Base-by-base conservation (phyloP, 2,329 filamentous ascomycete species). In the Phoma sp. region DNA sequence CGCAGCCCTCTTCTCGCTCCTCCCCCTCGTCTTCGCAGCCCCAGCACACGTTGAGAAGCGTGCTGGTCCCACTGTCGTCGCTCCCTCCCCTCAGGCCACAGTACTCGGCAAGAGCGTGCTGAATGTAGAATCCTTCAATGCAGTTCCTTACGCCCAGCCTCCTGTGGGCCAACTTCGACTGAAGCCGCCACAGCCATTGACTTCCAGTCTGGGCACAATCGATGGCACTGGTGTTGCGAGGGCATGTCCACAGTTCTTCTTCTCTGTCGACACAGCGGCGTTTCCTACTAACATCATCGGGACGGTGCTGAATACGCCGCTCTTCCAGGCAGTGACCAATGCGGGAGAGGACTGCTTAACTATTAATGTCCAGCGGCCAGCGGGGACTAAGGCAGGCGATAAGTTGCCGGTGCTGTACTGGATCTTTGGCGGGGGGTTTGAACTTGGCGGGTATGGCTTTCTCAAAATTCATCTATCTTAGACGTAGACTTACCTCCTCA, bases 141-240 rank as follows among this genome's bases (percentile, higher is more conserved):
- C 87, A 22, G 90, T 95, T 51, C 90, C 89, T 3, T 95, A 86
- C 66, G 89, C 89, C 2, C 79, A 90, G 57, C 82, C 89, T 1
- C 90, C 90, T 0, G 80, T 83, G 0, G 89, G 87, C 0, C 70
- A 79, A 3, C 77, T 91, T 23, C 86, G 90, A 13, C 81, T 95
- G 30, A 87, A 83, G 67, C 87, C 88, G 6, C 90, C 90, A 0
- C 81, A 86, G 66, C 78, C 82, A 7, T 75, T 90, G 13, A 84
- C 80, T 6, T 74, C 77, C 4, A 64, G 79, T 0, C 72, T 90
- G 0, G 89, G 88, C 1, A 86, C 79, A 0, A 78, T 89, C 33
- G 80, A 85, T 35, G 88, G 86, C 0, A 86, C 83, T 0, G 81
- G 80, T 0, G 53, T 72, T 14, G 81, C 87, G 0, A 81, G 79